Evolutionary conservation across 805 yeast species (phyloP).

Genomic region (Candida tibetensis): DNA sequence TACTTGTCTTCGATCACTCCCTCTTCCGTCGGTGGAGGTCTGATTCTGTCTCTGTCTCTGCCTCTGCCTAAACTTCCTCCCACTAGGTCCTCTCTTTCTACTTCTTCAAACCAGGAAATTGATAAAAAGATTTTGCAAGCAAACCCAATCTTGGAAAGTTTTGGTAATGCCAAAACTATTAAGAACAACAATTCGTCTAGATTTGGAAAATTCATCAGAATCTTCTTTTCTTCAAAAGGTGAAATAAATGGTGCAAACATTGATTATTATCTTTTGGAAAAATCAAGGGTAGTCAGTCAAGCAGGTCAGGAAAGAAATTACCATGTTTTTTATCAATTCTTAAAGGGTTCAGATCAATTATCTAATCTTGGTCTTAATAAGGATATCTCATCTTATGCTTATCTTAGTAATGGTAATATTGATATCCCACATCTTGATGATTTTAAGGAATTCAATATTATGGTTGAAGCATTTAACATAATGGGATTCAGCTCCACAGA

Average conservation of each 20-base stretch:
- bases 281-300: constrained; percentile 85
- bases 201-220: constrained; percentile 92
- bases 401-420: constrained; percentile 53
- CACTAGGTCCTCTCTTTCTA: not conserved
- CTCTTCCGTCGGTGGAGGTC: not conserved
- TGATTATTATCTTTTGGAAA: constrained; percentile 91
- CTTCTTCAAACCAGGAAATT: constrained; percentile 36
- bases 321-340: constrained; percentile 86
- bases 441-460: constrained; percentile 56
- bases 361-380: constrained; percentile 43
- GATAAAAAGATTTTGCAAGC: constrained; percentile 89
- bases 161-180: constrained; percentile 96
- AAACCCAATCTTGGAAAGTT: constrained; percentile 91
- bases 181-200: constrained; percentile 93
- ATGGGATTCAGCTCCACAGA: constrained; percentile 67
- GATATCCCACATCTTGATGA: constrained; percentile 78
- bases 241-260: constrained; percentile 84
- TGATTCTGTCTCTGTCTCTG: constrained; percentile 7
- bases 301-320: constrained; percentile 79
- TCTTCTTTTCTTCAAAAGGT: constrained; percentile 64
- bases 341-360: constrained; percentile 62
- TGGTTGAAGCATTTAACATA: constrained; percentile 63
- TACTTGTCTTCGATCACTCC: constrained; percentile 78
- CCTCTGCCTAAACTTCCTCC: constrained; percentile 4
- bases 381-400: constrained; percentile 45